phyloP scores from a whole-genome alignment of 768 basidiomycete genomes.

The Termitomyces titanicus region DNA sequence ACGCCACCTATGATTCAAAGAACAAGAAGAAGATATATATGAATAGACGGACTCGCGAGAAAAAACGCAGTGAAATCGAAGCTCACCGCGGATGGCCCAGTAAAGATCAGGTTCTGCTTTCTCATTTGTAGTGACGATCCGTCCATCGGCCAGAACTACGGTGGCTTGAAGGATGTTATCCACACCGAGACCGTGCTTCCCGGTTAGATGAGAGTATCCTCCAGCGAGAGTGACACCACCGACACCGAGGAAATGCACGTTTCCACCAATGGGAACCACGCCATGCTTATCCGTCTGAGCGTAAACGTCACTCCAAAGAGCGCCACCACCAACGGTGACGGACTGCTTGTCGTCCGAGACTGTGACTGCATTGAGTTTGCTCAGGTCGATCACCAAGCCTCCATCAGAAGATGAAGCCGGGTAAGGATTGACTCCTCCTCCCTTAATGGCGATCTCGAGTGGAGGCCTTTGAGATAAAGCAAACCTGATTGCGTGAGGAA shows the following conservation, averaged over 20 bases:
- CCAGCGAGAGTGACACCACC: constrained; percentile 12
- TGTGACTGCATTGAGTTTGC: constrained; percentile 2
- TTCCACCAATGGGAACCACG: constrained; percentile 13
- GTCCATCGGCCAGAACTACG: constrained; percentile 18
- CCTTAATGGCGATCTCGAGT: constrained; percentile 16
- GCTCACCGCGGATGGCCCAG: constrained; percentile 23
- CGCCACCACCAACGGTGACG: constrained; percentile 12
- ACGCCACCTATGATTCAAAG: constrained; percentile 13
- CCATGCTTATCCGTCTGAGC: constrained; percentile 3
- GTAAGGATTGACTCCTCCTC: constrained; percentile 9
- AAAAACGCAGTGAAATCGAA: neutral
- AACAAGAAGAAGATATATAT: neutral
- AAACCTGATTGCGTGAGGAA: neutral
- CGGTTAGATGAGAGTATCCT: constrained; percentile 9
- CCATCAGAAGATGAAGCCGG: constrained; percentile 12
- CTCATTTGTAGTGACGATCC: constrained; percentile 12
- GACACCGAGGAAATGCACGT: constrained; percentile 12
- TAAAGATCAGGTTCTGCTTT: constrained; percentile 20
- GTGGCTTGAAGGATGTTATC: constrained; percentile 19
- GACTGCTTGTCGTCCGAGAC: constrained; percentile 8
- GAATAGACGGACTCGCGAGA: neutral
- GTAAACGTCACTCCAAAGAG: constrained; percentile 17
- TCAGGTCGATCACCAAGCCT: constrained; percentile 16
- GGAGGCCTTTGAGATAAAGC: constrained; percentile 7
- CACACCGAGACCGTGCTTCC: constrained; percentile 8